Percentiles rank a stretch among this genome's conserved stretches.
Conservation (phyloP, 2,329 filamentous ascomycete species). For the Microdochium trichocladiopsis region DNA sequence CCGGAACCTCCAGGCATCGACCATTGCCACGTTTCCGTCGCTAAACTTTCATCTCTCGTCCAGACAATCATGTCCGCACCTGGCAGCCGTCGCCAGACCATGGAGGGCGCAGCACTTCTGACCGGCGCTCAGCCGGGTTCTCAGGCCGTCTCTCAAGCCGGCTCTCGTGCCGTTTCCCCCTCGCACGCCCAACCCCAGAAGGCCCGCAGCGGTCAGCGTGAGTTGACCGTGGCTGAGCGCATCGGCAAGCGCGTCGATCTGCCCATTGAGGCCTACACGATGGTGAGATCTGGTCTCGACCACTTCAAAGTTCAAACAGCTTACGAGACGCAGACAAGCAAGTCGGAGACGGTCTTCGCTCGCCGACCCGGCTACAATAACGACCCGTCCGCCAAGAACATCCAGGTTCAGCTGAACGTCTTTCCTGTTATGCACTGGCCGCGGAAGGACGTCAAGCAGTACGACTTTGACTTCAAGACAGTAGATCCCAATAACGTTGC, state of each 20-base stretch:
- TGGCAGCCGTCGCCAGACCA: neutral
- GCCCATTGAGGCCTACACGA: constrained; percentile 47
- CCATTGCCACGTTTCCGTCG: neutral
- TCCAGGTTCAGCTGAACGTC: constrained; percentile 61
- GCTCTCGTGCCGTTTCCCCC: constrained; percentile 4
- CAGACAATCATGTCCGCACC: neutral
- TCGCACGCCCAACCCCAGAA: constrained; percentile 15
- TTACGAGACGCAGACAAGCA: constrained; percentile 9
- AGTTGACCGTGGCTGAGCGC: constrained; percentile 18
- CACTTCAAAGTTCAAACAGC: constrained; percentile 6
- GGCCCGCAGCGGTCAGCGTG: constrained; percentile 14
- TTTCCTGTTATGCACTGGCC: constrained; percentile 61
- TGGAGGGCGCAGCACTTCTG: constrained; percentile 3
- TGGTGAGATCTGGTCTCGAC: constrained; percentile 23
- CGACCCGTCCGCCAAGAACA: constrained; percentile 37
- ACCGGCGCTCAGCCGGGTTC: neutral
- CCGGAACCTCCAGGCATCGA: neutral
- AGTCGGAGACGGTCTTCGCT: constrained; percentile 24
- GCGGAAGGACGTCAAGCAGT: constrained; percentile 64
- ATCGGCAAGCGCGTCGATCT: constrained; percentile 46
- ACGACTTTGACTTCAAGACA: constrained; percentile 64
- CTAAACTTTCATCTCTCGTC: neutral
- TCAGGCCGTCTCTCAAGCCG: constrained; percentile 8
- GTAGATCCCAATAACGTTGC: too few species aligned
- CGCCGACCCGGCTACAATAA: constrained; percentile 50